Percentiles rank a stretch among this genome's conserved stretches.
Evolutionary conservation across 1,139 yeast species (phyloP).

Genomic region (Pichiaceae sp.): DNA sequence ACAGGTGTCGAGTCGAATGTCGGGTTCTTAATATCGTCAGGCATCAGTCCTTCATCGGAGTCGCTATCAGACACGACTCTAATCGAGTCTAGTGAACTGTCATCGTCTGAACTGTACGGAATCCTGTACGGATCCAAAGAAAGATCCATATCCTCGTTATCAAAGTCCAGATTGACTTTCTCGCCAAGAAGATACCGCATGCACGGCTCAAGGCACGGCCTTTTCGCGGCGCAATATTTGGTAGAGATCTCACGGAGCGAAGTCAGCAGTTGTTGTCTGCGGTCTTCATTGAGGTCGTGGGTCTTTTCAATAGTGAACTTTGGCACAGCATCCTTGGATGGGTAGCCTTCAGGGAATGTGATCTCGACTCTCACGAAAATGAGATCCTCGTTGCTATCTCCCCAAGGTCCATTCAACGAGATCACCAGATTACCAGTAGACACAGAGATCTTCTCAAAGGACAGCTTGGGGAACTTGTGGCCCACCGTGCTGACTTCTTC

Average conservation of each 20-base stretch:
- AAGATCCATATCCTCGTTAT: conserved; percentile 21
- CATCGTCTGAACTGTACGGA: conserved; percentile 19
- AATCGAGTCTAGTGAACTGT: conserved; percentile 14
- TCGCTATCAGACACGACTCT: conserved; percentile 6
- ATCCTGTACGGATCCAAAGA: conserved; percentile 19
- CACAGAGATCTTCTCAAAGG: conserved; percentile 82
- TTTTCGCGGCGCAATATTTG: conserved; percentile 46
- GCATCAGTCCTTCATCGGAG: conserved; percentile 8
- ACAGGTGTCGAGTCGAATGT: conserved; percentile 74
- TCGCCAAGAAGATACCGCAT: conserved; percentile 79
- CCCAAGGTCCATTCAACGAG: conserved; percentile 74
- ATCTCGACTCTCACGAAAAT: conserved; percentile 65
- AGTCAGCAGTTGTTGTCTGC: conserved; percentile 40
- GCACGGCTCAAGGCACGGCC: conserved; percentile 75
- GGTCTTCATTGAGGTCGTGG: conserved; percentile 46
- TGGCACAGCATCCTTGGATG: conserved; percentile 45
- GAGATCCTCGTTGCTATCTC: conserved; percentile 39
- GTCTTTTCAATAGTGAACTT: conserved; percentile 71
- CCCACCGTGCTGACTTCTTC: conserved; percentile 90
- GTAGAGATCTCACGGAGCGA: conserved; percentile 49
- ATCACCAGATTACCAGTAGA: conserved; percentile 74
- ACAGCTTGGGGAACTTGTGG: conserved; percentile 78
- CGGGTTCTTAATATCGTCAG: conserved; percentile 10
- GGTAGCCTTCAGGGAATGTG: conserved; percentile 65
- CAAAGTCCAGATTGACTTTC: conserved; percentile 44